Evolutionary conservation across 1,284 basidiomycete species (phyloP).

Genomic region (Meira miltonrushii): DNA sequence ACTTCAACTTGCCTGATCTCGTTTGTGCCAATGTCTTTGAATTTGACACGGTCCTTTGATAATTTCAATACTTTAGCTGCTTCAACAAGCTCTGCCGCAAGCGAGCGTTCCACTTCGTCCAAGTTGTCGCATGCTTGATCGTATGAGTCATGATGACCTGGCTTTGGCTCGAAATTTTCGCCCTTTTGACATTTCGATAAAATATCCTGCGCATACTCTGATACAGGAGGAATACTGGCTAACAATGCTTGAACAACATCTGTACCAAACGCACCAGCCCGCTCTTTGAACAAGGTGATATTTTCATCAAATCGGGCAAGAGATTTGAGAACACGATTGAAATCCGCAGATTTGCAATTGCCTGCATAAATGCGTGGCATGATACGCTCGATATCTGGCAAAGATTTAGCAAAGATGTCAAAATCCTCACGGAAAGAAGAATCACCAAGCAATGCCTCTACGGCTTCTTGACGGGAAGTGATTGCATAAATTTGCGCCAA

Average conservation of each 20-base stretch:
- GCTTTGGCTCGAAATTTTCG: slow-evolving; percentile 43
- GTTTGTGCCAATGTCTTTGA: slow-evolving; percentile 52
- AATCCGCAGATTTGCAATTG: slow-evolving; percentile 49
- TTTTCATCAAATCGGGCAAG: slow-evolving; percentile 23
- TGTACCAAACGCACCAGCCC: slow-evolving; percentile 21
- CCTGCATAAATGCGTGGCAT: slow-evolving; percentile 45
- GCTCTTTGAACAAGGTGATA: slow-evolving; percentile 14
- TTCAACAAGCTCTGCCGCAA: slow-evolving; percentile 35
- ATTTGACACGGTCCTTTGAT: slow-evolving; percentile 27
- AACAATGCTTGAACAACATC: slow-evolving; percentile 25
- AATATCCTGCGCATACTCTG: slow-evolving; percentile 28
- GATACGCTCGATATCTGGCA: slow-evolving; percentile 50
- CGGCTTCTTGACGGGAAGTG: neutral
- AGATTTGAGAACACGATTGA: slow-evolving; percentile 41
- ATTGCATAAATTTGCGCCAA: slow-evolving; percentile 17
- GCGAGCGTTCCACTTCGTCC: slow-evolving; percentile 30
- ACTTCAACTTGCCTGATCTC: slow-evolving; percentile 52
- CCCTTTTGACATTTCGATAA: slow-evolving; percentile 33
- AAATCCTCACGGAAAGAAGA: slow-evolving; percentile 38
- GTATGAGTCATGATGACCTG: slow-evolving; percentile 32
- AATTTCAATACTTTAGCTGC: slow-evolving; percentile 36
- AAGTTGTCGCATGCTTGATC: slow-evolving; percentile 38
- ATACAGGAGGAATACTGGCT: slow-evolving; percentile 37
- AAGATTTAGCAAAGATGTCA: slow-evolving; percentile 30
- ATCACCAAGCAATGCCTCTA: slow-evolving; percentile 21